Evolutionary conservation across 805 yeast species (phyloP).

Genomic region (Suhomyces faveliae): DNA sequence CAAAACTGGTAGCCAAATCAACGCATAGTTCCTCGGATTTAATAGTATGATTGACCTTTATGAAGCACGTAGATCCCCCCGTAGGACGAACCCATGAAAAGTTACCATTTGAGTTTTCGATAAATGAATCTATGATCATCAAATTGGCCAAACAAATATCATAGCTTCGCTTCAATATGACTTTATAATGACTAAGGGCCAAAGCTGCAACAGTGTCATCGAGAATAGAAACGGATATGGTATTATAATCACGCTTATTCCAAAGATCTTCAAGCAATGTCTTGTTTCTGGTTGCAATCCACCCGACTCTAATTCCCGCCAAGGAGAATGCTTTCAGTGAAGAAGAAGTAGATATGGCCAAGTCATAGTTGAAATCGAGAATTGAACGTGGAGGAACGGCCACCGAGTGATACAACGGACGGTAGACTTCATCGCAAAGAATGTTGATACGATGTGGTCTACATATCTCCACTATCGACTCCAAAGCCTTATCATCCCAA

Average conservation of each 20-base stretch:
- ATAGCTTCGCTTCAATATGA: slow-evolving; percentile 39
- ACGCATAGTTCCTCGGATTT: slow-evolving; percentile 25
- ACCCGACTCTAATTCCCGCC: slow-evolving; percentile 55
- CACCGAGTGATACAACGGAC: slow-evolving; percentile 49
- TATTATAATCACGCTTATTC: slow-evolving; percentile 49
- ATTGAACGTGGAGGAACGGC: slow-evolving; percentile 35
- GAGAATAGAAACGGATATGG: slow-evolving; percentile 46
- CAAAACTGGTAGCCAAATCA: slow-evolving; percentile 34
- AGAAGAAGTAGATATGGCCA: slow-evolving; percentile 48
- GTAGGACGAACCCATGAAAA: slow-evolving; percentile 43
- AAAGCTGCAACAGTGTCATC: slow-evolving; percentile 48
- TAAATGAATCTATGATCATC: slow-evolving; percentile 30
- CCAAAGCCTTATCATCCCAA: slow-evolving; percentile 32
- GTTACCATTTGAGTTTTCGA: slow-evolving; percentile 28
- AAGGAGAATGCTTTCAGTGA: slow-evolving; percentile 54
- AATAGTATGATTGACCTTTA: slow-evolving; percentile 30
- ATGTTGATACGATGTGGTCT: slow-evolving; percentile 29
- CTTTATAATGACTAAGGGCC: slow-evolving; percentile 35
- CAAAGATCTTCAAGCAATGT: slow-evolving; percentile 29
- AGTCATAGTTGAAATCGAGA: slow-evolving; percentile 39
- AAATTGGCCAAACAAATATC: slow-evolving; percentile 40
- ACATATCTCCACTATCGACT: slow-evolving; percentile 39
- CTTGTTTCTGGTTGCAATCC: slow-evolving; percentile 43
- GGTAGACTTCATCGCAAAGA: slow-evolving; percentile 53
- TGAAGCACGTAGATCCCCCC: slow-evolving; percentile 49